Percentiles rank a stretch among this genome's conserved stretches.
These are phyloP conservation scores for Amaranthus palmeri DNA, from an alignment of 148 eudicot species.

Conservation along the genomic window DNA sequence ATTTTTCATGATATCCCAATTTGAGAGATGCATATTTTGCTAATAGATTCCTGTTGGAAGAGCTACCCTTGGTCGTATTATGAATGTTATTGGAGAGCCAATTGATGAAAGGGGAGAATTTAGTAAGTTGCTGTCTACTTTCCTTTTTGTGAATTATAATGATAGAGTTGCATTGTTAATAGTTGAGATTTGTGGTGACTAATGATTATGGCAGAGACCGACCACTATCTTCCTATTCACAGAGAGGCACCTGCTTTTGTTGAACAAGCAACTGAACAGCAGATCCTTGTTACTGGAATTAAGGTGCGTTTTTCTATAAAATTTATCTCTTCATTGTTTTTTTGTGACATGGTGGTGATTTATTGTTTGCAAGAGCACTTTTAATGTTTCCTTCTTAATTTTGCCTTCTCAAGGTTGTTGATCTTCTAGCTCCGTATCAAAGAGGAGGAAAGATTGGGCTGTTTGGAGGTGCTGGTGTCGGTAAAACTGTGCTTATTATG, in stretches of 20 bases:
- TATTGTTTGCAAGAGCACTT: neutral
- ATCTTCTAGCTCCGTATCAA: conserved; percentile 89
- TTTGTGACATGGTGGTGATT: neutral
- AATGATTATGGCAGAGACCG: conserved; percentile 50
- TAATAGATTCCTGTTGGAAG: conserved; percentile 92
- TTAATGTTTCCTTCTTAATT: neutral
- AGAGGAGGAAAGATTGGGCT: conserved; percentile 91
- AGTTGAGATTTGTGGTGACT: neutral
- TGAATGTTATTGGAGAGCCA: conserved; percentile 95
- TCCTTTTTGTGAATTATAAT: neutral
- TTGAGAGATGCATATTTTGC: neutral
- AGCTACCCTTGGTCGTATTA: conserved; percentile 96
- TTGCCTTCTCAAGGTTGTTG: conserved; percentile 52
- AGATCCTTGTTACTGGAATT: conserved; percentile 97
- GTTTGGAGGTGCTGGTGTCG: conserved; percentile 75
- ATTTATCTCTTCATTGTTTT: neutral
- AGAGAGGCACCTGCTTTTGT: conserved; percentile 97
- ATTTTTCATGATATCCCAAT: too few relatives aligned
- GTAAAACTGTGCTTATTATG: conserved; percentile 82
- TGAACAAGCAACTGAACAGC: conserved; percentile 95
- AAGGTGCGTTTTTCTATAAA: conserved; percentile 43
- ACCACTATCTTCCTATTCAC: conserved; percentile 84
- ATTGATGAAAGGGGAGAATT: conserved; percentile 83
- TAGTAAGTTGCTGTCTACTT: conserved; percentile 44
- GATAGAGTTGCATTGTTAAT: neutral